Conservation (phyloP, 2,329 filamentous ascomycete species). For the Venturiaceae sp. region DNA sequence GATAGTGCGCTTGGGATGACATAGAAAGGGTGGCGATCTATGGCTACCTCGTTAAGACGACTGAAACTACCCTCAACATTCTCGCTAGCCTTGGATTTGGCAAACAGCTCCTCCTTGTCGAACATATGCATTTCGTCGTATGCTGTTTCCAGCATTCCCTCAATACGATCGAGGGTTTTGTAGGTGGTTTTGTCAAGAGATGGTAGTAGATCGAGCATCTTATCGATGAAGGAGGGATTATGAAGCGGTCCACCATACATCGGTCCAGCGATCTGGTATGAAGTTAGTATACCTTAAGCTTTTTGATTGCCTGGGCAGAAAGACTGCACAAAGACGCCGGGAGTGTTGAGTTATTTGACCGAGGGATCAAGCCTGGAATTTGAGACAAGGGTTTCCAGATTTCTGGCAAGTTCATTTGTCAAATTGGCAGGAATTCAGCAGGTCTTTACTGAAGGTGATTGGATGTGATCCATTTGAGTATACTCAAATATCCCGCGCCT, state of each 20-base stretch:
- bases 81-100: not conserved
- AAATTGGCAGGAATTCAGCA: not conserved
- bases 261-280: conserved; percentile 60
- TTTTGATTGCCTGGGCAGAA: too few relatives aligned
- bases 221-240: conserved; percentile 70
- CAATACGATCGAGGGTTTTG: conserved; percentile 67
- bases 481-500: too few relatives aligned
- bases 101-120: not conserved
- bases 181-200: conserved; percentile 60
- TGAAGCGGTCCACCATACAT: conserved; percentile 94
- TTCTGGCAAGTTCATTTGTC: not conserved
- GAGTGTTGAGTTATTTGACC: too few relatives aligned
- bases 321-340: not conserved
- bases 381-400: not conserved
- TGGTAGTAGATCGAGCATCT: conserved; percentile 64
- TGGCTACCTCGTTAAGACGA: conserved; percentile 20
- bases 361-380: not conserved
- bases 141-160: conserved; percentile 86
- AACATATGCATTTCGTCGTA: conserved; percentile 55
- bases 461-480: too few relatives aligned
- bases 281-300: not conserved
- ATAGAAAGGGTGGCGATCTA: conserved; percentile 78
- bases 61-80: conserved; percentile 13
- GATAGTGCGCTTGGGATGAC: conserved; percentile 67
- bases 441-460: too few relatives aligned